A percentile compares a stretch with the other conserved stretches of the same genome.
Conservation (phyloP, 2,329 filamentous ascomycete genomes). For the Alternaria angustiovoidea region DNA sequence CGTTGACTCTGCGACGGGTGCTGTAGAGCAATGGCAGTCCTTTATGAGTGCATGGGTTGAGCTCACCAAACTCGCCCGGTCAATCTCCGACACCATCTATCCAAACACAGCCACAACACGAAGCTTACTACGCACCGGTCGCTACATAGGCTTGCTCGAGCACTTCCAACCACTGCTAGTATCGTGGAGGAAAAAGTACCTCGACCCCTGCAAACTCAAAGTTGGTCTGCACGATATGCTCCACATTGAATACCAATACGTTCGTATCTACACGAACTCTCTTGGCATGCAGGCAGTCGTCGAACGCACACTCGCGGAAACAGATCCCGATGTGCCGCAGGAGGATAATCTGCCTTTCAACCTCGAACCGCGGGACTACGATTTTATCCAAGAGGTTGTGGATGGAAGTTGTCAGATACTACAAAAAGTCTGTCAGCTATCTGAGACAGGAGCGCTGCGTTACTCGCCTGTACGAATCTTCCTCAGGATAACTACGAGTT, state of each 20-base stretch:
- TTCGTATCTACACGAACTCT: conserved; percentile 55
- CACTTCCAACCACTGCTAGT: conserved; percentile 55
- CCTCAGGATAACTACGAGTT: conserved; percentile 62
- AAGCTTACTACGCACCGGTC: conserved; percentile 56
- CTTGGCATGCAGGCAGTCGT: conserved; percentile 66
- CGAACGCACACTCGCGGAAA: conserved; percentile 59
- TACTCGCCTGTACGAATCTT: conserved; percentile 64
- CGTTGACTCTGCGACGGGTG: conserved; percentile 47
- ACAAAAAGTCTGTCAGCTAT: conserved; percentile 59
- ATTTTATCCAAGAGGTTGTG: conserved; percentile 65
- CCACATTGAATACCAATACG: conserved; percentile 61
- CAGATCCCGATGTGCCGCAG: conserved; percentile 48
- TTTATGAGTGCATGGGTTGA: conserved; percentile 63
- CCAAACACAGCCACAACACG: conserved; percentile 54
- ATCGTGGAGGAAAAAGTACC: conserved; percentile 52
- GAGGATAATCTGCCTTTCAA: conserved; percentile 53
- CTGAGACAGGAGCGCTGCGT: conserved; percentile 56
- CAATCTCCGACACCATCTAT: conserved; percentile 63
- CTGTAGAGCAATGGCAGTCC: conserved; percentile 57
- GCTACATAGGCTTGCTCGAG: conserved; percentile 60
- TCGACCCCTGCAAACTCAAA: conserved; percentile 49
- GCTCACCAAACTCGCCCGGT: conserved; percentile 56
- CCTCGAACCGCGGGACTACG: conserved; percentile 61
- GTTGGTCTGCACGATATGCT: conserved; percentile 57
- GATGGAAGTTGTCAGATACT: conserved; percentile 63